A percentile compares a stretch with the other conserved stretches of the same genome.
These are phyloP conservation scores for Fusarium sp. DNA, from an alignment of 2,329 filamentous ascomycete genomes.

Conservation along the genomic window DNA sequence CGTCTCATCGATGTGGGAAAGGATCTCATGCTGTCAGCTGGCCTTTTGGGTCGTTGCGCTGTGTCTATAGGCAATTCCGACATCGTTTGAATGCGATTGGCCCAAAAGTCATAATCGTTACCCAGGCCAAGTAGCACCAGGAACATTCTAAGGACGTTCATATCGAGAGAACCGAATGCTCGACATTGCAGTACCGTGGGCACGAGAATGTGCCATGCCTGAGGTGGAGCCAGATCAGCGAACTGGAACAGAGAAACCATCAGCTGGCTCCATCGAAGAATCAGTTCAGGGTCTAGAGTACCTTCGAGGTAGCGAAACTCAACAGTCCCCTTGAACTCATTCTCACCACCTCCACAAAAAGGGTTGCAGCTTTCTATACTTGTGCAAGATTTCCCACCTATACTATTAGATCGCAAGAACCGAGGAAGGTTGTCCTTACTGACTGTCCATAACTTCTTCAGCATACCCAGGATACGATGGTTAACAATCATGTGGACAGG, in stretches of 20 bases:
- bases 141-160: slow-evolving; percentile 9
- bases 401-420: background rate
- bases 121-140: slow-evolving; percentile 18
- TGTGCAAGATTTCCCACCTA: slow-evolving; percentile 1
- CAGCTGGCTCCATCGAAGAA: slow-evolving; percentile 34
- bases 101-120: slow-evolving; percentile 28
- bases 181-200: background rate
- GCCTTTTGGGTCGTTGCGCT: background rate
- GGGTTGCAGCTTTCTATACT: background rate
- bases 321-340: slow-evolving; percentile 13
- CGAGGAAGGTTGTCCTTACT: background rate
- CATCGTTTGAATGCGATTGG: background rate
- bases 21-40: background rate
- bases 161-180: background rate
- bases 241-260: slow-evolving; percentile 36
- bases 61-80: background rate
- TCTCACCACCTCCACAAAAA: background rate
- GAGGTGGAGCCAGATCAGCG: slow-evolving; percentile 24
- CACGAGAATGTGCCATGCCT: slow-evolving; percentile 16
- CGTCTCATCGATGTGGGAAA: background rate
- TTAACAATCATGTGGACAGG: background rate
- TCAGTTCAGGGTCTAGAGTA: slow-evolving; percentile 30
- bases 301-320: slow-evolving; percentile 38
- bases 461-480: background rate
- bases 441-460: slow-evolving; percentile 25